phyloP scores from a whole-genome alignment of 306 rosid genomes.

The Quercus berberidifolia region DNA sequence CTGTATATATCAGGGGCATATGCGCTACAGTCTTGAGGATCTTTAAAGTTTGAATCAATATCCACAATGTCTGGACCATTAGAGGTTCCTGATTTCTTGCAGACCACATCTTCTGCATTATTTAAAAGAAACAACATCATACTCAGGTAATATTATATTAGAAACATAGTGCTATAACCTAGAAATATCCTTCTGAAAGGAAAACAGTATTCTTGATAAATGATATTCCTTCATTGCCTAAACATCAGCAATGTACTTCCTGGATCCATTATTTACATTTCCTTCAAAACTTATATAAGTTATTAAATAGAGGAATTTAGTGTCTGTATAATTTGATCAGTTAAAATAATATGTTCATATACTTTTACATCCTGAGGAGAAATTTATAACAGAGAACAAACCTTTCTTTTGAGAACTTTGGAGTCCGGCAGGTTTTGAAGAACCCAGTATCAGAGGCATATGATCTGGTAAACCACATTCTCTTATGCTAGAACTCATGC shows the following conservation, averaged over 20 bases:
- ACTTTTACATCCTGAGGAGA: constrained; percentile 10
- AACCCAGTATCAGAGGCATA: constrained; percentile 27
- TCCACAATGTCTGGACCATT: constrained; percentile 36
- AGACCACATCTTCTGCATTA: constrained; percentile 43
- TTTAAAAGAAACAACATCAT: constrained; percentile 22
- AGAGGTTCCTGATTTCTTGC: constrained; percentile 41
- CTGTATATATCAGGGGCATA: constrained; percentile 72
- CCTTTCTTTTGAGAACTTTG: constrained; percentile 46
- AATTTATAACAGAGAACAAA: constrained; percentile 23
- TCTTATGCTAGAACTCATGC: constrained; percentile 14
- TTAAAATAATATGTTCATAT: constrained; percentile 1
- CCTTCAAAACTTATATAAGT: background rate
- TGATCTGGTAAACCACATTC: constrained; percentile 27
- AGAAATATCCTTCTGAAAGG: constrained; percentile 9
- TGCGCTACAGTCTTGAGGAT: constrained; percentile 65
- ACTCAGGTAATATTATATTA: background rate
- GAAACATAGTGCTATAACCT: background rate
- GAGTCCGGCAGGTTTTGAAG: constrained; percentile 29
- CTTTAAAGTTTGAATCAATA: constrained; percentile 53
- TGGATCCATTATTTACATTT: background rate
- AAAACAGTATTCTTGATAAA: background rate
- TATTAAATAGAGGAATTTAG: background rate
- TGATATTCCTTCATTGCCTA: background rate
- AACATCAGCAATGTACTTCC: background rate
- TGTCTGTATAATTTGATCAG: background rate